These are phyloP conservation scores for Ilyonectria robusta DNA, from an alignment of 2,329 filamentous ascomycete species.

Conservation along the genomic window DNA sequence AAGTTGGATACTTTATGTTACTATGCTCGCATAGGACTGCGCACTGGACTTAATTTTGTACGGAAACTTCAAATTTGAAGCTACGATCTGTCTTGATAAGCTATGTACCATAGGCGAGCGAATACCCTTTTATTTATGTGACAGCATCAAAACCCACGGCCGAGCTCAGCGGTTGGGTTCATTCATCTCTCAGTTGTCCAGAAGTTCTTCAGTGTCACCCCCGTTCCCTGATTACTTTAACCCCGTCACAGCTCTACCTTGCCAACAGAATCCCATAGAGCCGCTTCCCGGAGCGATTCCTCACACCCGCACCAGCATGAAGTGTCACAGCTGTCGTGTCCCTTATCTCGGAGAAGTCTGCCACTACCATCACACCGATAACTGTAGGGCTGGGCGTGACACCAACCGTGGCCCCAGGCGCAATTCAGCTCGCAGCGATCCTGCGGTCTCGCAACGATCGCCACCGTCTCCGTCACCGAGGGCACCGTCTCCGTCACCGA, in stretches of 20 bases:
- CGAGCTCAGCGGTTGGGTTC: not conserved
- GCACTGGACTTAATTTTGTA: not conserved
- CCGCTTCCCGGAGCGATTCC: not conserved
- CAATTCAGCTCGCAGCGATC: slow-evolving; percentile 1
- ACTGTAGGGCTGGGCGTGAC: not conserved
- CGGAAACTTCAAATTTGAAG: not conserved
- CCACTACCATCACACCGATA: slow-evolving; percentile 12
- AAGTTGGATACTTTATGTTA: not conserved
- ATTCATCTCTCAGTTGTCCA: not conserved
- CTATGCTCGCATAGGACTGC: not conserved
- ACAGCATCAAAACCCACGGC: not conserved
- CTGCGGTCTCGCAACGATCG: not conserved
- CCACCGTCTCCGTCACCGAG: not conserved
- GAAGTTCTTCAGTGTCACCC: not conserved
- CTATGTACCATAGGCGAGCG: slow-evolving; percentile 1
- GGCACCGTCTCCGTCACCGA: not conserved
- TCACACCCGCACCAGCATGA: slow-evolving; percentile 22
- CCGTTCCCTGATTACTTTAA: not conserved
- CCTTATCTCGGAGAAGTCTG: not conserved
- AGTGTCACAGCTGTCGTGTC: not conserved
- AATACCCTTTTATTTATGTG: not conserved
- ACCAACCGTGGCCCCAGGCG: slow-evolving; percentile 12
- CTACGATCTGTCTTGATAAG: not conserved
- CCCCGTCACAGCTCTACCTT: not conserved
- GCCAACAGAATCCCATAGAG: not conserved